phyloP scores from a whole-genome alignment of 768 basidiomycete genomes.

The Mycena chlorophos region DNA sequence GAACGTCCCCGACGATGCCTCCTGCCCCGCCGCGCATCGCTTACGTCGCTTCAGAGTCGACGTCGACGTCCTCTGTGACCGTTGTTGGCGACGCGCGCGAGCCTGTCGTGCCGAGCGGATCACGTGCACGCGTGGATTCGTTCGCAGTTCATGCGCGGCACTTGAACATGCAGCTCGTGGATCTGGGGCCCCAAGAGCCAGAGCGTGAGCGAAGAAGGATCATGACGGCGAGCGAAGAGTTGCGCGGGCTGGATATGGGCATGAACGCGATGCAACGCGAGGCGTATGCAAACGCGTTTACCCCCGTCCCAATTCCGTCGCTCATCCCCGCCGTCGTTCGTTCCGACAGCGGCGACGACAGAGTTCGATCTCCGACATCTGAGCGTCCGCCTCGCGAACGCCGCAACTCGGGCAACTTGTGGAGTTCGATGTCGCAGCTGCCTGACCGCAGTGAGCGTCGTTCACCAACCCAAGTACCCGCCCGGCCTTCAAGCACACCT shows the following conservation, averaged over 20 bases:
- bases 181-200: constrained; percentile 4
- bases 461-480: constrained; percentile 6
- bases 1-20: neutral
- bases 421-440: constrained; percentile 10
- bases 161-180: constrained; percentile 16
- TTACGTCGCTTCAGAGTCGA: constrained; percentile 9
- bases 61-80: constrained; percentile 12
- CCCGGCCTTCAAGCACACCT: constrained; percentile 19
- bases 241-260: constrained; percentile 15
- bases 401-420: constrained; percentile 10
- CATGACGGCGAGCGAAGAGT: constrained; percentile 11
- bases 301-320: neutral
- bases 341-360: constrained; percentile 8
- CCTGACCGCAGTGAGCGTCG: constrained; percentile 2
- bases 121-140: constrained; percentile 6
- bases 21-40: neutral
- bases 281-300: constrained; percentile 10
- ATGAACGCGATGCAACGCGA: constrained; percentile 9
- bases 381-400: constrained; percentile 3
- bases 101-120: neutral
- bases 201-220: constrained; percentile 8
- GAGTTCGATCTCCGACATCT: neutral
- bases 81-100: constrained; percentile 9
- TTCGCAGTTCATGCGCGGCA: neutral
- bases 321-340: constrained; percentile 19